A percentile compares a stretch with the other conserved stretches of the same genome.
Evolutionary conservation across 2,329 filamentous ascomycete species (phyloP).

Genomic region (Fusarium cyanostomum): DNA sequence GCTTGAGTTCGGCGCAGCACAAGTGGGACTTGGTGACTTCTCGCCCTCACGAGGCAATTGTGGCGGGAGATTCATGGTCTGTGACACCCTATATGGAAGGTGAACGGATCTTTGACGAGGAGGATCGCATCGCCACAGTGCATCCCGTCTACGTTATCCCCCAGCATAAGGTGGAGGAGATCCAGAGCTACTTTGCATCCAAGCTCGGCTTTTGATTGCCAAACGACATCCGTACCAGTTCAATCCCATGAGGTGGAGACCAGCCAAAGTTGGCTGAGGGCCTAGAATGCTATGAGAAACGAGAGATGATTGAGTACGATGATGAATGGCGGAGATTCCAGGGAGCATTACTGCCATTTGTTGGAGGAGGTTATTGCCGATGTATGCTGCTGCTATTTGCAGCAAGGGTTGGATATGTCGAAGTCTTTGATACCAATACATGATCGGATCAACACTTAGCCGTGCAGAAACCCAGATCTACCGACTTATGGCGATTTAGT

Average conservation of each 20-base stretch:
- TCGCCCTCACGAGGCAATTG: constrained; percentile 47
- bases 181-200: constrained; percentile 70
- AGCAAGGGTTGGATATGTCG: not conserved
- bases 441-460: constrained; percentile 23
- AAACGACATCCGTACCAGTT: constrained; percentile 8
- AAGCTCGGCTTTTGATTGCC: constrained; percentile 64
- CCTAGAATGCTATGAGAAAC: constrained; percentile 12
- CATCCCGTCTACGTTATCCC: constrained; percentile 91
- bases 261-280: not conserved
- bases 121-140: constrained; percentile 73
- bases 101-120: constrained; percentile 73
- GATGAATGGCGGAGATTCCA: not conserved
- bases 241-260: not conserved
- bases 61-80: constrained; percentile 55
- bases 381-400: not conserved
- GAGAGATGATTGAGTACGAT: constrained; percentile 3
- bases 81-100: constrained; percentile 62
- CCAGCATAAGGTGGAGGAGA: constrained; percentile 70
- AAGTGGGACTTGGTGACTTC: constrained; percentile 59
- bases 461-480: constrained; percentile 17
- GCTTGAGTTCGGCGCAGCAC: constrained; percentile 84
- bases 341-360: not conserved
- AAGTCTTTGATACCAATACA: constrained; percentile 14
- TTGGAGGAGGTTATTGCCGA: not conserved
- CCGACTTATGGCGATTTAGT: constrained; percentile 7